A percentile compares a stretch with the other conserved stretches of the same genome.
Conservation (phyloP, 768 basidiomycete species). For the Phylloporus arenicola region DNA sequence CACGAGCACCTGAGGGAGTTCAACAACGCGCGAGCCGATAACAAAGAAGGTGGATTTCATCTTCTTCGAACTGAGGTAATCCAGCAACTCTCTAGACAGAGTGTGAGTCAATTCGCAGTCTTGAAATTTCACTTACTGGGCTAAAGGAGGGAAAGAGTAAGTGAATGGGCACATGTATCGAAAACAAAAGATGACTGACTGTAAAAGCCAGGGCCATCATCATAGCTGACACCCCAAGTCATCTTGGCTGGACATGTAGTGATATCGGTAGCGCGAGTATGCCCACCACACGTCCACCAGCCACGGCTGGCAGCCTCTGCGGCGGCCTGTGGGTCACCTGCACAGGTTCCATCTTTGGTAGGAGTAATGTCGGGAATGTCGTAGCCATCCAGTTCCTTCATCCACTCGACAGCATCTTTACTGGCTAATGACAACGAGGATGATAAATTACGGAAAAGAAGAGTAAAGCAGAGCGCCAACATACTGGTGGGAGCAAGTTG, state of each 20-base stretch:
- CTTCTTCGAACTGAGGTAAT: slow-evolving; percentile 59
- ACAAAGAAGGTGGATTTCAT: slow-evolving; percentile 88
- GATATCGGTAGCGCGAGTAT: slow-evolving; percentile 56
- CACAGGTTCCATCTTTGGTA: slow-evolving; percentile 68
- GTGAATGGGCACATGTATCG: slow-evolving; percentile 1
- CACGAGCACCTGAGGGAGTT: slow-evolving; percentile 66
- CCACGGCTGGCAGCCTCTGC: slow-evolving; percentile 57
- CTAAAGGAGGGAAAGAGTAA: slow-evolving; percentile 25
- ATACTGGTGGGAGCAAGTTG: slow-evolving; percentile 53
- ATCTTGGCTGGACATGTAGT: slow-evolving; percentile 59
- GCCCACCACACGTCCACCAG: slow-evolving; percentile 90
- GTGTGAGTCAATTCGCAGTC: neutral
- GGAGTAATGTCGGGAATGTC: slow-evolving; percentile 61
- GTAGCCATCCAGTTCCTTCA: slow-evolving; percentile 68
- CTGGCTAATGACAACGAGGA: neutral
- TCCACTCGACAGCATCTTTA: slow-evolving; percentile 63
- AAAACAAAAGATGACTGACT: slow-evolving; percentile 45
- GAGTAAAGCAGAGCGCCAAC: slow-evolving; percentile 8
- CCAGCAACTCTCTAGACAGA: slow-evolving; percentile 52
- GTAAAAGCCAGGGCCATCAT: slow-evolving; percentile 83
- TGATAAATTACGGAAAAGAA: neutral
- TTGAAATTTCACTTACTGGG: slow-evolving; percentile 38
- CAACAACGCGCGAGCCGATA: slow-evolving; percentile 79
- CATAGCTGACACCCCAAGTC: slow-evolving; percentile 81
- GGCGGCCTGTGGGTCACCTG: slow-evolving; percentile 49